These are phyloP conservation scores for Apophysomyces trapeziformis DNA, from an alignment of 371 early-diverging fungal species.

Conservation along the genomic window DNA sequence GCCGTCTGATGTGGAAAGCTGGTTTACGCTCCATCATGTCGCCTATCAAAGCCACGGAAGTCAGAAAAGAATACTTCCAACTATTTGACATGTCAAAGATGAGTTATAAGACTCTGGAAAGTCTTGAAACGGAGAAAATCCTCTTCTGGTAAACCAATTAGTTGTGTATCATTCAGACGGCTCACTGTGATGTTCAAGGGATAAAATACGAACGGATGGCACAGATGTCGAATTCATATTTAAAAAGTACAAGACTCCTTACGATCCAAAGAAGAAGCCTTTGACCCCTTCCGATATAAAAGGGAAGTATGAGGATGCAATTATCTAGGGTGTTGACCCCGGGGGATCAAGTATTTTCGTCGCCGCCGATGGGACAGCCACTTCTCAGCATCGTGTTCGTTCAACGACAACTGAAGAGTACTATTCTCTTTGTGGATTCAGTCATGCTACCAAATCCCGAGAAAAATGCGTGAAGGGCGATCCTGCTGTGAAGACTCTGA, in stretches of 20 bases:
- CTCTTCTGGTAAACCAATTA: neutral
- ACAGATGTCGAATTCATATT: neutral
- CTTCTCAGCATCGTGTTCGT: neutral
- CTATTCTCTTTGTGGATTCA: conserved; percentile 11
- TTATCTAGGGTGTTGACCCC: conserved; percentile 13
- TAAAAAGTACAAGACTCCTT: neutral
- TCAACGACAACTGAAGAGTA: conserved; percentile 1
- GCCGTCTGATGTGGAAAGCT: neutral
- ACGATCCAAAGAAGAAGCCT: neutral
- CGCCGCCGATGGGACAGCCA: conserved; percentile 1
- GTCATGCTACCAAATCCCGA: neutral
- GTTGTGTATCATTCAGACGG: neutral
- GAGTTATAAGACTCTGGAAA: neutral
- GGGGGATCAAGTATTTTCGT: conserved; percentile 12
- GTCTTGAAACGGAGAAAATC: neutral
- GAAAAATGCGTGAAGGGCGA: neutral
- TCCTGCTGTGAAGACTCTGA: neutral
- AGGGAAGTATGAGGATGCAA: neutral
- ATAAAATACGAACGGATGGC: neutral
- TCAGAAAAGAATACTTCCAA: neutral
- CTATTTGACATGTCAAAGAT: neutral
- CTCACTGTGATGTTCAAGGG: neutral
- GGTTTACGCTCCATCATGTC: neutral
- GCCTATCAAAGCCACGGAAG: neutral
- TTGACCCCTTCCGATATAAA: neutral